phyloP scores from a whole-genome alignment of 169 alveolate genomes.

The Amoebophrya sp. region DNA sequence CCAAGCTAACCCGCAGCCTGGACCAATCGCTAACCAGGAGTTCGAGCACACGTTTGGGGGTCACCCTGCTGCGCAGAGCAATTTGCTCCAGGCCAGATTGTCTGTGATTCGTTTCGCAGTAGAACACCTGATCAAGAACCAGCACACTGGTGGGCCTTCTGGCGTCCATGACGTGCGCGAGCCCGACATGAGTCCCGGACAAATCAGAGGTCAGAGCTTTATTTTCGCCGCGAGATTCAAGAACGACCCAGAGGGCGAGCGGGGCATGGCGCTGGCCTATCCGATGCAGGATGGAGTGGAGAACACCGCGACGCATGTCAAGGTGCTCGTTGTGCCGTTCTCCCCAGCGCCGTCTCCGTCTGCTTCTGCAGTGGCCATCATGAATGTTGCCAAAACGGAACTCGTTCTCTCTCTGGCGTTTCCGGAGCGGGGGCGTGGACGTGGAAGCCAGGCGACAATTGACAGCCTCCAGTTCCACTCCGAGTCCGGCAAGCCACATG shows the following conservation, averaged over 20 bases:
- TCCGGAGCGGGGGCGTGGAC: not conserved
- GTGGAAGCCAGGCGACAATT: not conserved
- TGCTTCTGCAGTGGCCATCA: not conserved
- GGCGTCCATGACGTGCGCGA: not conserved
- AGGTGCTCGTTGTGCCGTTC: not conserved
- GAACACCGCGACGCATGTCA: not conserved
- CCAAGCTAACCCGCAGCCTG: too few relatives aligned
- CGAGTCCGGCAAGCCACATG: too few relatives aligned
- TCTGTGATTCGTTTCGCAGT: too few relatives aligned
- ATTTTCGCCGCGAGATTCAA: not conserved
- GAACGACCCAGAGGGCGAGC: not conserved
- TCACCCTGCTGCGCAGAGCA: too few relatives aligned
- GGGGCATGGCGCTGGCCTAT: not conserved
- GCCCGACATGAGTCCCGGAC: not conserved
- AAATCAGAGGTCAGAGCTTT: not conserved
- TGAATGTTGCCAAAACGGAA: not conserved
- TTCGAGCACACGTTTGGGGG: too few relatives aligned
- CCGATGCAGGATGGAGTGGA: not conserved
- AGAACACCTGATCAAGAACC: too few relatives aligned
- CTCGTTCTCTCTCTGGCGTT: not conserved
- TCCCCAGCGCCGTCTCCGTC: not conserved
- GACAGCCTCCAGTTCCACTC: too few relatives aligned
- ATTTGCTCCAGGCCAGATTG: too few relatives aligned
- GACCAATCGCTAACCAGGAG: too few relatives aligned
- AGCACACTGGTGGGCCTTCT: too few relatives aligned